A percentile compares a stretch with the other conserved stretches of the same genome.
Conservation (phyloP, 1,284 basidiomycete species). For the Trichosporon sp. region DNA sequence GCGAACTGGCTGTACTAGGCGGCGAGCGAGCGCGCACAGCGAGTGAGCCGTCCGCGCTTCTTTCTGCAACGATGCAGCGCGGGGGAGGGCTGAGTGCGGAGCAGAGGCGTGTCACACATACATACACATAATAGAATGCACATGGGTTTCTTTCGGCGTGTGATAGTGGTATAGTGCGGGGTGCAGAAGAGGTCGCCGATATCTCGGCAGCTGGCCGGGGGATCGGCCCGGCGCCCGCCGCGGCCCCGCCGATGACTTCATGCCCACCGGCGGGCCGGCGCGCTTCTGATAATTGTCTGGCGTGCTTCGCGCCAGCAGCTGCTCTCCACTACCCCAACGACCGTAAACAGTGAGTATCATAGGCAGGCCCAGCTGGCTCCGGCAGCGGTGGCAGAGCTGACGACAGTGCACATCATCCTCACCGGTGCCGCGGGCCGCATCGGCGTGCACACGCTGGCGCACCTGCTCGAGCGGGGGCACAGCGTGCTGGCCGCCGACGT, state of each 20-base stretch:
- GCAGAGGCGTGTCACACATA: no score
- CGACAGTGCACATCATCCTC: conserved; percentile 40
- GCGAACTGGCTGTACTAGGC: conserved; percentile 47
- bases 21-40: not conserved
- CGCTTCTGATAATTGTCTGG: no score
- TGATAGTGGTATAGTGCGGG: no score
- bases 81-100: no score
- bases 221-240: not conserved
- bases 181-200: not conserved
- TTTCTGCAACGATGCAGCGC: no score
- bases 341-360: no score
- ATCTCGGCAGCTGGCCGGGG: not conserved
- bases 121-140: conserved; percentile 1
- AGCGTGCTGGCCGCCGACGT: conserved; percentile 38
- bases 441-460: conserved; percentile 25
- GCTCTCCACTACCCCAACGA: no score
- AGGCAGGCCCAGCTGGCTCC: not conserved
- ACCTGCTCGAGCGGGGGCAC: conserved; percentile 34
- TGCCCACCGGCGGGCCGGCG: not conserved
- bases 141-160: not conserved
- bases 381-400: not conserved
- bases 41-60: no score
- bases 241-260: no score
- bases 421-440: conserved; percentile 43
- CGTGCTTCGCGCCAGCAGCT: no score